Evolutionary conservation across 2,329 filamentous ascomycete species (phyloP), one percentile per base, ranked within the genome.

Genomic region (Hypoxylon rubiginosum): DNA sequence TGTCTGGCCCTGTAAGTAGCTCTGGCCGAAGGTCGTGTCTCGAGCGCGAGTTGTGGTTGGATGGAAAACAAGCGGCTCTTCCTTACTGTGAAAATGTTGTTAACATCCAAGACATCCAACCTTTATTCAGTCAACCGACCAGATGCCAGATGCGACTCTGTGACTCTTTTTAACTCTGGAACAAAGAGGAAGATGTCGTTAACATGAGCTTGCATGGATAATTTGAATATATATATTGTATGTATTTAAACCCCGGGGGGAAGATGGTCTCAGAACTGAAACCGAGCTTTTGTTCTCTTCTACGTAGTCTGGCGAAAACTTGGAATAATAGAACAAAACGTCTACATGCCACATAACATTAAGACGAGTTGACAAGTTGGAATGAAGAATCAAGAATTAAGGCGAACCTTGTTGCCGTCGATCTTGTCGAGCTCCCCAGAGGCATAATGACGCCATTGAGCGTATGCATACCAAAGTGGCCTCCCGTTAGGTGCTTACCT

Each of bases 41-140:
- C 59, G 64, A 73, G 59, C 67, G 66, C 48, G 71, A 68, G 26
- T 30, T 73, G 70, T 78, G 74, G 74, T 78, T 78, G 76, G 75
- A 74, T 62, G 62, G 70, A 65, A 69, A 49, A 53, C 34, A 67
- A 60, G 65, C 54, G 61, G 66, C 65, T 70, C 61, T 69, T 67
- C 43, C 63, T 65, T 26, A 19, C 30, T 62, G 15, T 41, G 58
- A 56, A 48, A 54, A 62, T 19, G 55, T 45, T 41, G 17, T n/a
- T 13, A 41, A 51, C 15, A 7, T 10, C 28, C 28, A 30, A 30
- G n/a, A n/a, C n/a, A 4, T 7, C 28, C 28, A 30, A 30, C 28
- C 28, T 30, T 15, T 54, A n/a, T 13, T 34, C 15, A 39, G 59
- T 21, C 28, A 58, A 41, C 43, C 19, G 48, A 58, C 39, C 13